phyloP scores from a whole-genome alignment of 1,139 yeast genomes.

The Debaryomycetaceae sp. region DNA sequence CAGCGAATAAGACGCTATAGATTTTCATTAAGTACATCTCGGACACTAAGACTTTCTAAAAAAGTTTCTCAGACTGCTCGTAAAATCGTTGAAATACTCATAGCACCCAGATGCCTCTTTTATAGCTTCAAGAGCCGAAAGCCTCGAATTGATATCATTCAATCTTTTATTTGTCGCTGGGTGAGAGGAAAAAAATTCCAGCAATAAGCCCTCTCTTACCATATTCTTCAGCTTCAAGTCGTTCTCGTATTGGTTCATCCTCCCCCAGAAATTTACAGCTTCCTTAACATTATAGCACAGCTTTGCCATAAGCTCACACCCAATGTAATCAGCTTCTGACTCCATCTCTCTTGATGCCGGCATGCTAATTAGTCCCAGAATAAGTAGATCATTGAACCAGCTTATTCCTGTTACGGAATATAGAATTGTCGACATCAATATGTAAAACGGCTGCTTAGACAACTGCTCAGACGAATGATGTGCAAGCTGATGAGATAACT shows the following conservation, averaged over 20 bases:
- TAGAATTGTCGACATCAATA: constrained; percentile 47
- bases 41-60: constrained; percentile 10
- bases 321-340: constrained; percentile 92
- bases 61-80: constrained; percentile 15
- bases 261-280: constrained; percentile 74
- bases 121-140: constrained; percentile 59
- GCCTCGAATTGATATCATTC: constrained; percentile 64
- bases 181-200: constrained; percentile 81
- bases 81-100: constrained; percentile 20
- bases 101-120: constrained; percentile 31
- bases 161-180: constrained; percentile 81
- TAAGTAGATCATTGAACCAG: constrained; percentile 50
- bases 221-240: constrained; percentile 11
- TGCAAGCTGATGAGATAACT: constrained; percentile 89
- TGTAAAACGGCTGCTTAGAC: constrained; percentile 59
- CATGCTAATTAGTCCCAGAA: constrained; percentile 60
- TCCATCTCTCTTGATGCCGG: constrained; percentile 94
- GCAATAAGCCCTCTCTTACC: constrained; percentile 20
- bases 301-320: constrained; percentile 83
- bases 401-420: constrained; percentile 31
- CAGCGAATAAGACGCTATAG: not conserved
- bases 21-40: not conserved
- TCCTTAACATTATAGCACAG: constrained; percentile 81
- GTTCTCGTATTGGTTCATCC: constrained; percentile 67
- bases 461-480: constrained; percentile 85